A percentile compares a stretch with the other conserved stretches of the same genome.
Evolutionary conservation across 192 early-diverging fungal genomes (phyloP).

Genomic region (Umbelopsis ramanniana): DNA sequence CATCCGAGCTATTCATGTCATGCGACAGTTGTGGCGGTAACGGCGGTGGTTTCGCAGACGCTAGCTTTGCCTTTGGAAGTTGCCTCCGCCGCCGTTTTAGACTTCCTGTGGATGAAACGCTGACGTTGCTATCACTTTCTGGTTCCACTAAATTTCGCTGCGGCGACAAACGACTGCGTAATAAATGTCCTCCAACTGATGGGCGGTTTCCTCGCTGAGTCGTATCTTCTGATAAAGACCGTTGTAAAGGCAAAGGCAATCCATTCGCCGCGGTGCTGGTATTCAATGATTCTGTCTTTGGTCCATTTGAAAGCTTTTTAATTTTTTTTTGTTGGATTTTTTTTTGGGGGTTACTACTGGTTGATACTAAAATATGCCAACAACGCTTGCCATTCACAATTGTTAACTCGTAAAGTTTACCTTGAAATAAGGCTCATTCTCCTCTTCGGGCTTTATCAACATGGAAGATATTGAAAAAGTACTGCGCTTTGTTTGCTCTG

Average conservation of each 20-base stretch:
- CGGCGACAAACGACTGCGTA: conserved; percentile 19
- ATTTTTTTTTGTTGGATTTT: not conserved
- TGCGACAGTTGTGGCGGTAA: conserved; percentile 20
- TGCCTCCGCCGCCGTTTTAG: conserved; percentile 23
- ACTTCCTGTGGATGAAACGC: conserved; percentile 26
- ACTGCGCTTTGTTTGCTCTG: conserved; percentile 9
- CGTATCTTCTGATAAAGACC: conserved; percentile 10
- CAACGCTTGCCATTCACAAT: not conserved
- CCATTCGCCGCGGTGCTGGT: not conserved
- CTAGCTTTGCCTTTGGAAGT: conserved; percentile 12
- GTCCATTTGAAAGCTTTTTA: conserved; percentile 6
- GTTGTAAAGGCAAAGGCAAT: not conserved
- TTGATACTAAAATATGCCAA: too few species aligned
- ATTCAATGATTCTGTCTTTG: conserved; percentile 12
- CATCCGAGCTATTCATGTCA: conserved; percentile 20
- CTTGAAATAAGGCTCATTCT: conserved; percentile 9
- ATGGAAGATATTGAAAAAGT: conserved; percentile 13
- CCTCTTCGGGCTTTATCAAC: conserved; percentile 18
- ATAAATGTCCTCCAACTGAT: conserved; percentile 14
- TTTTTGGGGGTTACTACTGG: not conserved
- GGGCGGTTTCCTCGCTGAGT: not conserved
- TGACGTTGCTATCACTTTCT: conserved; percentile 30
- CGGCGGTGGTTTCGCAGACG: conserved; percentile 4
- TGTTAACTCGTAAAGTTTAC: conserved; percentile 6
- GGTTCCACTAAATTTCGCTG: conserved; percentile 19